A percentile compares a stretch with the other conserved stretches of the same genome.
These are phyloP conservation scores for Selaginella tamariscina DNA, from an alignment of 75 land plant genomes.

Conservation along the genomic window DNA sequence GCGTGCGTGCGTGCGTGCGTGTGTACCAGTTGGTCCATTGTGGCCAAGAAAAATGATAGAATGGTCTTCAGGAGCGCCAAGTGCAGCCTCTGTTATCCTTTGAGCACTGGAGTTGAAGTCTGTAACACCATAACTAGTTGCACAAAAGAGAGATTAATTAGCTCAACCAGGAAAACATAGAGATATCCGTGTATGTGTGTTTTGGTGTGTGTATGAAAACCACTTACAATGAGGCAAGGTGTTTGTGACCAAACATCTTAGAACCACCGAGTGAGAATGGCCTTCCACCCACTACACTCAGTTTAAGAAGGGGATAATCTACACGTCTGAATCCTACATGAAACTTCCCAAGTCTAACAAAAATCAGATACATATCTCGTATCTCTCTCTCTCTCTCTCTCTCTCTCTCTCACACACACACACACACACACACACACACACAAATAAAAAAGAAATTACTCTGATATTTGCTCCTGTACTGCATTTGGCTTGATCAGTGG, in stretches of 20 bases:
- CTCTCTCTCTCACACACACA: not conserved
- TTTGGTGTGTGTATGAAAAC: not conserved
- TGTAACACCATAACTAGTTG: slow-evolving; percentile 47
- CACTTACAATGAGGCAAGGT: slow-evolving; percentile 36
- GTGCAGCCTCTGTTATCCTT: slow-evolving; percentile 45
- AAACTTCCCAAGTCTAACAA: slow-evolving; percentile 49
- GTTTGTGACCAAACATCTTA: slow-evolving; percentile 22
- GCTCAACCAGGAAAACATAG: no score
- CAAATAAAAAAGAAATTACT: not conserved
- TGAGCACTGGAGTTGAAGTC: slow-evolving; percentile 58
- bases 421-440: not conserved
- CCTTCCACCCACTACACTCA: slow-evolving; percentile 76
- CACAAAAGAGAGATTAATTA: not conserved
- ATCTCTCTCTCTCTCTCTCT: not conserved
- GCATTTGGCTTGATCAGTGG: not conserved
- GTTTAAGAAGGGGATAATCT: slow-evolving; percentile 48
- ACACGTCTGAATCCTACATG: slow-evolving; percentile 65
- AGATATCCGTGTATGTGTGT: no score
- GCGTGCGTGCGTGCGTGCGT: no score
- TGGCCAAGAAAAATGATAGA: slow-evolving; percentile 66
- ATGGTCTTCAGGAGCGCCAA: slow-evolving; percentile 47
- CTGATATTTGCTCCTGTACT: no score
- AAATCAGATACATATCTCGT: not conserved
- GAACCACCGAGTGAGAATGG: slow-evolving; percentile 81
- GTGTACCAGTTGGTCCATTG: slow-evolving; percentile 76